Base-by-base conservation (phyloP, 2,329 filamentous ascomycete species). In the Diaporthe ilicicola region DNA sequence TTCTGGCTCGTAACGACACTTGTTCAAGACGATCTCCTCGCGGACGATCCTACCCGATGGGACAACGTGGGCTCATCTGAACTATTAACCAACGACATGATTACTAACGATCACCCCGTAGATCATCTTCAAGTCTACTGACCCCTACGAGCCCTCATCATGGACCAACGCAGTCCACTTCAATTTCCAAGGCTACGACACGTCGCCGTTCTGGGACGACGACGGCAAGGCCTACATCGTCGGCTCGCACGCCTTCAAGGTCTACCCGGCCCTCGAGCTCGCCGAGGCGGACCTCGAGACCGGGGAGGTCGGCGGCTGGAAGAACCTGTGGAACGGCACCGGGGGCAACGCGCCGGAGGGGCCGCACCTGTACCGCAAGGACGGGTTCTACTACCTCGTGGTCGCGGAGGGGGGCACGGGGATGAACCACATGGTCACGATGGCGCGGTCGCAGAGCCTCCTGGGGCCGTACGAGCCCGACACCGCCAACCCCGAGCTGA, bases 141-240 rank as follows among this genome's bases (percentile, higher is more conserved):
- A 87, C 65, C 82, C 83, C 0, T 87, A 80, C 73, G 76, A 84
- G 48, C 76, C 79, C 6, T 51, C 72, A 15, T 78, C 84, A 0
- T 89, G 87, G 86, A 82, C 82, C 0, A 79, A 86, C 66, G 83
- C 87, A 0, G 75, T 85, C 0, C 82, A 84, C 65, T 88, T 87
- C 74, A 79, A 84, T 15, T 85, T 86, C 53, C 78, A 81, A 10
- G 85, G 85, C 1, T 87, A 87, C 66, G 89, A 91, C 67, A 85
- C 87, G 0, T 84, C 83, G 42, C 82, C 85, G 9, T 87, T 88
- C 74, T 90, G 87, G 85, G 85, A 90, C 62, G 83, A 84, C 0
- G 84, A 90, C 56, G 88, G 87, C 1, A 86, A 82, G 70, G 79
- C 84, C 0, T 90, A 89, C 70, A 83, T 88, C 4, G 82, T 81